Evolutionary conservation across 2,329 filamentous ascomycete species (phyloP).

Genomic region (Cryphonectria naterciae): DNA sequence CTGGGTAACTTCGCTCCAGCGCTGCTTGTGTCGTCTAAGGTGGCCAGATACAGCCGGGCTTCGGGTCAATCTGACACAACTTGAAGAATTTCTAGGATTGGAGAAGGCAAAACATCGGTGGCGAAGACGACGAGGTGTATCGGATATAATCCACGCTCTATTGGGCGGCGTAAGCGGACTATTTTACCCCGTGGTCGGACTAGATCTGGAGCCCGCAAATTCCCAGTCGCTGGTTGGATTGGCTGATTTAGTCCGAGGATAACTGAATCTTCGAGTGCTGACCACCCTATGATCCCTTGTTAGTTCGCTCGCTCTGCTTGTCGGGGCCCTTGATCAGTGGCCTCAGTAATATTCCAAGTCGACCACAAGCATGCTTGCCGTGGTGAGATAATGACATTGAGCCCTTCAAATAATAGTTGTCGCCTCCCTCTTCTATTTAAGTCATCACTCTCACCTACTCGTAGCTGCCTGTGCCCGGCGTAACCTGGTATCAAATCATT

Average conservation of each 20-base stretch:
- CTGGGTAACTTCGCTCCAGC: not conserved
- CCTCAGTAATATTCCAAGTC: not conserved
- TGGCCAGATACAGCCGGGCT: not conserved
- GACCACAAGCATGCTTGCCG: not conserved
- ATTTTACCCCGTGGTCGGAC: not conserved
- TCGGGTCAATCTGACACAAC: not conserved
- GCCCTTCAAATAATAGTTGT: not conserved
- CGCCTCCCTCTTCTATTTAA: not conserved
- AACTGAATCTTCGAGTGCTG: not conserved
- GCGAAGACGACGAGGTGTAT: not conserved
- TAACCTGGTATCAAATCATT: not conserved
- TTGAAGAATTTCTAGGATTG: not conserved
- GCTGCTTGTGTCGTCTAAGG: not conserved
- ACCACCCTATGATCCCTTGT: not conserved
- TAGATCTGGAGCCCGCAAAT: not conserved
- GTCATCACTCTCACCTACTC: not conserved
- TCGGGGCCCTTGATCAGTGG: not conserved
- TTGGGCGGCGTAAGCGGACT: slow-evolving; percentile 5
- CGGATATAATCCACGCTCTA: not conserved
- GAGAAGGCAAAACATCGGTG: not conserved
- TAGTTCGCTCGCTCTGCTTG: not conserved
- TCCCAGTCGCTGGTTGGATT: not conserved
- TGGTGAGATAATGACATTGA: not conserved
- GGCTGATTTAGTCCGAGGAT: not conserved
- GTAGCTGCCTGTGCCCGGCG: not conserved